Percentiles rank a stretch among this genome's conserved stretches.
Evolutionary conservation across 1,284 basidiomycete species (phyloP).

Genomic region (Ganoderma multipileum): DNA sequence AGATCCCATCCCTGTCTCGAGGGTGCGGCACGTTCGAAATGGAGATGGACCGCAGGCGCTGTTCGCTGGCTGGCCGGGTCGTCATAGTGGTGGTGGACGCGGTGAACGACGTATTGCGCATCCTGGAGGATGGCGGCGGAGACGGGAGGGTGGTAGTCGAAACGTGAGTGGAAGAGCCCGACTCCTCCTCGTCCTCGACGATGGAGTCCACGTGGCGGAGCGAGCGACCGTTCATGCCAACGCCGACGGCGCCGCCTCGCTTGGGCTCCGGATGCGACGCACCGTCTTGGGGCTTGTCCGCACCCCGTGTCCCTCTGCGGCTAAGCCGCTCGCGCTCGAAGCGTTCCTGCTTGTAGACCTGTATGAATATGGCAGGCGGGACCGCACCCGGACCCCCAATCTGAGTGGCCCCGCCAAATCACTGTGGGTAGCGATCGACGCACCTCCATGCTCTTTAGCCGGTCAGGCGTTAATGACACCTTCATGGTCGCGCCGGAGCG

Average conservation of each 20-base stretch:
- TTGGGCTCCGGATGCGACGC: constrained; percentile 14
- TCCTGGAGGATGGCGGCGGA: constrained; percentile 21
- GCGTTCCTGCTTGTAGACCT: constrained; percentile 40
- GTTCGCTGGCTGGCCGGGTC: constrained; percentile 23
- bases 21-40: constrained; percentile 35
- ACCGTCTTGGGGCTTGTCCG: constrained; percentile 4
- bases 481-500: constrained; percentile 90
- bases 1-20: constrained; percentile 29
- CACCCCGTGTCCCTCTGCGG: constrained; percentile 20
- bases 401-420: constrained; percentile 9
- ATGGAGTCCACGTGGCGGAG: constrained; percentile 69
- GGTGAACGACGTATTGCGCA: constrained; percentile 35
- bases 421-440: constrained; percentile 35
- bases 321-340: constrained; percentile 38
- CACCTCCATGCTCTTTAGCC: constrained; percentile 91
- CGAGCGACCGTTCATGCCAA: constrained; percentile 31
- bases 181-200: constrained; percentile 49
- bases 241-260: neutral
- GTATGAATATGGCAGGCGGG: neutral
- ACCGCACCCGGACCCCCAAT: neutral
- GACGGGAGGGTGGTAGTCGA: constrained; percentile 26
- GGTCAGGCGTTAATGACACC: constrained; percentile 92
- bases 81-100: constrained; percentile 16
- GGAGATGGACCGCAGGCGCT: constrained; percentile 36
- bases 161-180: constrained; percentile 28